Base-by-base conservation (phyloP, 2,329 filamentous ascomycete genomes). In the Stemphylium beticola region DNA sequence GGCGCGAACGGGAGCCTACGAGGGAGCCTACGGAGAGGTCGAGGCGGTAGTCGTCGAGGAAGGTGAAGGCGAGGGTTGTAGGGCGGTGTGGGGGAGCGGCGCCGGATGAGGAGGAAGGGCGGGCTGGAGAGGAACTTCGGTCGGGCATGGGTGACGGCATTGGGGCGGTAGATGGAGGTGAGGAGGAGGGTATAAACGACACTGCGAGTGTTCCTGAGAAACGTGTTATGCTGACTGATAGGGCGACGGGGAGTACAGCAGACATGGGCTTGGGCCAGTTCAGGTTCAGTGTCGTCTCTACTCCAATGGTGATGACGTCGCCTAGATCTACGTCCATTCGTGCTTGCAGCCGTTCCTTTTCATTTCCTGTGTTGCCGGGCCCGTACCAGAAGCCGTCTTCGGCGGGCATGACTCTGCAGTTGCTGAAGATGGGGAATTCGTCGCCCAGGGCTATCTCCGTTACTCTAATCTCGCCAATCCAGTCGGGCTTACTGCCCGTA, bases 381-480 rank as follows among this genome's bases (percentile, higher is more conserved):
- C 74, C 65, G 66, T 68, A 67, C 42, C 65, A 66, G 32, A 88
- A 78, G 1, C 89, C 89, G 74, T 93, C 89, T 64, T 93, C 90
- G 0, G 97, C 91, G 2, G 93, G 92, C 57, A 97, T 97, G 50
- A 99, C 90, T 55, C 95, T 87, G 71, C 95, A 98, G 75, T 99
- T 99, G 79, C 93, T 97, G 76, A 99, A 96, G 48, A 99, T 99
- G 24, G 95, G 95, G 62, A 98, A 99, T 68, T 99, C 95, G 68
- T 99, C 95, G 26, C 95, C 95, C 4, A 99, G 81, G 45, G 89
- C 96, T 56, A 99, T 87, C 77, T 99, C 93, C 2, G 93, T 96
- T 49, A 99, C 91, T 22, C 88, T 88, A 59, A 99, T 98, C 71
- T 95, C 90, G 73, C 96, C 93, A 29, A 99, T 82, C 74, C 96